A percentile compares a stretch with the other conserved stretches of the same genome.
Evolutionary conservation across 768 basidiomycete genomes (phyloP).

Genomic region (Mycena epipterygia): DNA sequence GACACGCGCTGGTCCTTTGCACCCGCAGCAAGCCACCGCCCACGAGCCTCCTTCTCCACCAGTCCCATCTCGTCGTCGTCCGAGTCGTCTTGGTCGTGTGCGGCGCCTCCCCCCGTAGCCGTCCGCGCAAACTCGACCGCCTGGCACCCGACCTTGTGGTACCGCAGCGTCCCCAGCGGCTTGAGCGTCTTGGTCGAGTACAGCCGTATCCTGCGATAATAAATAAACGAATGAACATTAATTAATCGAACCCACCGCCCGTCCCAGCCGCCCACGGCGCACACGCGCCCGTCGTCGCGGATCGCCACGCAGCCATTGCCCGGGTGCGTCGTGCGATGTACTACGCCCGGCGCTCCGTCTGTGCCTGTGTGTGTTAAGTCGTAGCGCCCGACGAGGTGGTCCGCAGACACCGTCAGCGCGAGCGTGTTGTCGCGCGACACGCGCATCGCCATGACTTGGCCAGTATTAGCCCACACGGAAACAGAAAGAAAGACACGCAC

Average conservation of each 20-base stretch:
- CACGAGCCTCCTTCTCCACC: constrained; percentile 59
- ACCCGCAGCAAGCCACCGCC: constrained; percentile 75
- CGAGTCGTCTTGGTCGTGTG: constrained; percentile 51
- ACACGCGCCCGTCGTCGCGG: constrained; percentile 79
- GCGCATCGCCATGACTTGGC: constrained; percentile 87
- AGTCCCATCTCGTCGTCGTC: constrained; percentile 65
- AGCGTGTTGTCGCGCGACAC: constrained; percentile 70
- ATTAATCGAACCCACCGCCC: constrained; percentile 74
- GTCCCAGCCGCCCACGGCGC: constrained; percentile 96
- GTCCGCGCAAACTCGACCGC: constrained; percentile 76
- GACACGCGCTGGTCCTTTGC: constrained; percentile 79
- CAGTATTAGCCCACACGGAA: neutral
- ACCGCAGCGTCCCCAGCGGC: constrained; percentile 84
- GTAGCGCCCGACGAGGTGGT: constrained; percentile 81
- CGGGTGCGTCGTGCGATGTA: constrained; percentile 77
- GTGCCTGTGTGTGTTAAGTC: constrained; percentile 58
- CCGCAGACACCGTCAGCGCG: constrained; percentile 88
- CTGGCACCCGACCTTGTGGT: constrained; percentile 87
- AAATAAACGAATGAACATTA: neutral
- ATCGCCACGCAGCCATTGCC: constrained; percentile 87
- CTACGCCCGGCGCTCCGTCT: constrained; percentile 43
- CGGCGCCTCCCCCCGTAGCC: neutral
- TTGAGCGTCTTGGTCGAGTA: constrained; percentile 88
- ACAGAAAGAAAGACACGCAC: constrained; percentile 53
- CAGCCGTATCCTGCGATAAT: constrained; percentile 73